Conservation (phyloP, 164 flowering plant species). For the Akebia trifoliata region DNA sequence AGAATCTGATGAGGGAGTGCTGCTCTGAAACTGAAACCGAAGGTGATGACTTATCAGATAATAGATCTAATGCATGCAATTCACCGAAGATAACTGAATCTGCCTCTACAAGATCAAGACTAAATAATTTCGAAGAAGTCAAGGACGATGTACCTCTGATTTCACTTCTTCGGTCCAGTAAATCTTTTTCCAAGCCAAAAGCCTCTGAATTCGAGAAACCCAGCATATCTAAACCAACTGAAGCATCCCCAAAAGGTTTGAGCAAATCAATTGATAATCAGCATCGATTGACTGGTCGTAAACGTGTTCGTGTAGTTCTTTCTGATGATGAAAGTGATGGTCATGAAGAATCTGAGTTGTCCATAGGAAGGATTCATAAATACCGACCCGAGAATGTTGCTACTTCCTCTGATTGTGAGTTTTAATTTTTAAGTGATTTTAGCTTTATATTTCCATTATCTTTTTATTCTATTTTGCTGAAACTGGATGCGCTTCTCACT, state of each 20-base stretch:
- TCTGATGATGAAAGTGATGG: slow-evolving; percentile 86
- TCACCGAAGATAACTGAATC: slow-evolving; percentile 29
- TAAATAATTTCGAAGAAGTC: slow-evolving; percentile 26
- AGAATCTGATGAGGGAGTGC: slow-evolving; percentile 28
- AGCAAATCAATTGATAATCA: slow-evolving; percentile 40
- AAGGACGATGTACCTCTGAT: slow-evolving; percentile 52
- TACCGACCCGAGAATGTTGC: slow-evolving; percentile 34
- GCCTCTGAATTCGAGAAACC: slow-evolving; percentile 15
- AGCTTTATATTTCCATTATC: slow-evolving; percentile 9
- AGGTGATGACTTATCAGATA: slow-evolving; percentile 35
- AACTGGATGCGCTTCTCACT: slow-evolving; percentile 6
- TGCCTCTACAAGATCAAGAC: slow-evolving; percentile 18
- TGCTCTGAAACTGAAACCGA: slow-evolving; percentile 90
- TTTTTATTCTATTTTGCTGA: neutral
- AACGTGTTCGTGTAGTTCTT: slow-evolving; percentile 68
- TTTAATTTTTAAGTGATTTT: slow-evolving; percentile 10
- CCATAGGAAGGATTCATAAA: slow-evolving; percentile 22
- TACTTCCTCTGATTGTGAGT: slow-evolving; percentile 58
- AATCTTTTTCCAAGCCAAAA: slow-evolving; percentile 25
- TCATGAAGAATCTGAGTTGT: slow-evolving; percentile 23
- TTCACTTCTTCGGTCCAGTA: slow-evolving; percentile 34
- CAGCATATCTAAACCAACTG: slow-evolving; percentile 14
- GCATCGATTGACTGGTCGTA: slow-evolving; percentile 47
- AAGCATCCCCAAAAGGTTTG: slow-evolving; percentile 25
- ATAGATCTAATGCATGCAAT: slow-evolving; percentile 26